These are phyloP conservation scores for Citrullus mucosospermus DNA, from an alignment of 306 rosid genomes.

Conservation along the genomic window DNA sequence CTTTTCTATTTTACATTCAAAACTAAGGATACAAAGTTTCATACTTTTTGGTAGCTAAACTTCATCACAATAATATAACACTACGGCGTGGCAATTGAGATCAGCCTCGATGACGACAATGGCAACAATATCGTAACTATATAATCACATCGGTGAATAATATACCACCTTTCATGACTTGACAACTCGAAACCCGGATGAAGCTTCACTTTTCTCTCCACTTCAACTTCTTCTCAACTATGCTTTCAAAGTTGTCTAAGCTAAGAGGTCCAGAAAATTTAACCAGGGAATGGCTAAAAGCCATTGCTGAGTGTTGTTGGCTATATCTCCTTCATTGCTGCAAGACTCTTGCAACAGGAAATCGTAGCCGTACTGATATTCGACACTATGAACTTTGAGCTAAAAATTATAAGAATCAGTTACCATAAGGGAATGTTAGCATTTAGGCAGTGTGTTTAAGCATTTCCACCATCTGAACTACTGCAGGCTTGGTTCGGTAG, in stretches of 20 bases:
- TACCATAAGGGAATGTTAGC: conserved; percentile 20
- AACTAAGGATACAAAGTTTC: conserved; percentile 17
- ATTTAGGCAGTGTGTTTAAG: conserved; percentile 34
- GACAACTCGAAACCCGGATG: not conserved
- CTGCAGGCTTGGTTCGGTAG: conserved; percentile 89
- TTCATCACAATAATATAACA: not conserved
- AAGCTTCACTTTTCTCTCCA: conserved; percentile 2
- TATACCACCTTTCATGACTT: not conserved
- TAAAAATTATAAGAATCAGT: conserved; percentile 1
- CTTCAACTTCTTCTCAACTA: conserved; percentile 5
- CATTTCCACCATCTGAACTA: conserved; percentile 82
- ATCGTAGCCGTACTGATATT: not conserved
- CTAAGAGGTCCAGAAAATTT: not conserved
- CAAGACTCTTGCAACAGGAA: not conserved
- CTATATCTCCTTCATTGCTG: not conserved
- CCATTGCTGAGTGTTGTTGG: not conserved
- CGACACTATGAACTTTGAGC: not conserved
- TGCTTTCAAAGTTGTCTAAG: conserved; percentile 4
- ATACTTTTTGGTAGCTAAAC: conserved; percentile 26
- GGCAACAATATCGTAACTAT: not conserved
- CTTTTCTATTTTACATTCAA: conserved; percentile 25
- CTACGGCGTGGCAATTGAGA: not conserved
- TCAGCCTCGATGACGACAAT: not conserved
- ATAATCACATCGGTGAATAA: not conserved
- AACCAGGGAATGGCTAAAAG: not conserved